A percentile compares a stretch with the other conserved stretches of the same genome.
These are phyloP conservation scores for Nicotiana obtusifolia DNA, from an alignment of 257 asterid genomes.

Conservation along the genomic window DNA sequence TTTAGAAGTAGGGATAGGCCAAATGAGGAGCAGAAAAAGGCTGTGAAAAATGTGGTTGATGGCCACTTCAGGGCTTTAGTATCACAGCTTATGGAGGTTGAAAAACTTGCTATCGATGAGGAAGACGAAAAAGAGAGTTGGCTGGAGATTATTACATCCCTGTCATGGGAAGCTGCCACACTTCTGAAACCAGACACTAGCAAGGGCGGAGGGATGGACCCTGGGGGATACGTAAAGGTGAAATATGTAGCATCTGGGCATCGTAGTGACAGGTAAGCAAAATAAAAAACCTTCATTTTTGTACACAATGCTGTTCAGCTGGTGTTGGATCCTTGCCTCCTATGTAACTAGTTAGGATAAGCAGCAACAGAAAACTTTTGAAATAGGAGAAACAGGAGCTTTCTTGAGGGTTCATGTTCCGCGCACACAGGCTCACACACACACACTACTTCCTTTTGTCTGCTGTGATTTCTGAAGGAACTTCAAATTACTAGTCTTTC, in stretches of 20 bases:
- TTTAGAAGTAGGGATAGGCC: conserved; percentile 69
- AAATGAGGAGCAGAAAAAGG: conserved; percentile 75
- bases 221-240: conserved; percentile 87
- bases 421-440: neutral
- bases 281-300: neutral
- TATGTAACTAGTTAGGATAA: neutral
- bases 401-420: neutral
- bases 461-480: conserved; percentile 1
- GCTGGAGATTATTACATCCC: conserved; percentile 79
- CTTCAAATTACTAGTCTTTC: neutral
- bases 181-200: conserved; percentile 83
- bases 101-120: conserved; percentile 59
- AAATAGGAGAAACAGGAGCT: conserved; percentile 1
- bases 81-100: conserved; percentile 88
- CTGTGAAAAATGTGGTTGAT: conserved; percentile 76
- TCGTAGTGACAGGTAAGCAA: conserved; percentile 75
- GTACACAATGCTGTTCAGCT: neutral
- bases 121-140: conserved; percentile 78
- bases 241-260: conserved; percentile 86
- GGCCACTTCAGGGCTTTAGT: conserved; percentile 94
- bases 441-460: neutral
- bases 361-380: neutral
- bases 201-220: conserved; percentile 95
- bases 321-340: neutral
- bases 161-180: conserved; percentile 98